A percentile compares a stretch with the other conserved stretches of the same genome.
These are phyloP conservation scores for Erucastrum elatum DNA, from an alignment of 345 rosid genomes.

Conservation along the genomic window DNA sequence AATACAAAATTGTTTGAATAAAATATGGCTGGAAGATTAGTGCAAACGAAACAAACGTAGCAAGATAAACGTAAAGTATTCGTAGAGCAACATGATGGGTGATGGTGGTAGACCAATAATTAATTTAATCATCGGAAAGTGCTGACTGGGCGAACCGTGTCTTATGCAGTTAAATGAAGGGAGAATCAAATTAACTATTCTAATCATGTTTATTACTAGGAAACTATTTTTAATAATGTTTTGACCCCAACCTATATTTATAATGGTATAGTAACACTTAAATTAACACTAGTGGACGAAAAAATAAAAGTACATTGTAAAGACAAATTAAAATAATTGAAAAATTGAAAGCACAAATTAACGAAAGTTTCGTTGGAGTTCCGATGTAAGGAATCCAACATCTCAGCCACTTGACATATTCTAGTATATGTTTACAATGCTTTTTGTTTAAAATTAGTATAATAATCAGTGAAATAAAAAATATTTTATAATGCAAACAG, in stretches of 20 bases:
- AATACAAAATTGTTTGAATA: neutral
- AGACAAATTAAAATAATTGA: neutral
- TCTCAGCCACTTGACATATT: constrained; percentile 25
- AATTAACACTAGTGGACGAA: neutral
- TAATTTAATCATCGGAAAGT: neutral
- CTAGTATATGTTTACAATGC: neutral
- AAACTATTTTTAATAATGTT: constrained; percentile 5
- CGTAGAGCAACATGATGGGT: constrained; percentile 4
- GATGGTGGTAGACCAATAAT: neutral
- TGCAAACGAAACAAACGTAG: constrained; percentile 5
- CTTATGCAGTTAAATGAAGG: constrained; percentile 25
- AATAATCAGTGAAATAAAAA: constrained; percentile 3
- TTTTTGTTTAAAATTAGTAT: constrained; percentile 15
- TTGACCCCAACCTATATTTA: constrained; percentile 7
- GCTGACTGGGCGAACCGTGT: constrained; percentile 26
- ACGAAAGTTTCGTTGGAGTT: constrained; percentile 37
- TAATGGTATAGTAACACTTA: neutral
- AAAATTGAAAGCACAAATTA: constrained; percentile 3
- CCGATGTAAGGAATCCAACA: constrained; percentile 41
- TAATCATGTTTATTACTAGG: neutral
- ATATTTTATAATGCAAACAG: neutral
- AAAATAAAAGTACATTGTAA: neutral
- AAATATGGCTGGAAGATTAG: neutral
- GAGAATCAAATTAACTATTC: constrained; percentile 12
- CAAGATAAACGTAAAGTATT: neutral